phyloP scores from a whole-genome alignment of 2,329 filamentous ascomycete species.

The Sporothrix brasiliensis region DNA sequence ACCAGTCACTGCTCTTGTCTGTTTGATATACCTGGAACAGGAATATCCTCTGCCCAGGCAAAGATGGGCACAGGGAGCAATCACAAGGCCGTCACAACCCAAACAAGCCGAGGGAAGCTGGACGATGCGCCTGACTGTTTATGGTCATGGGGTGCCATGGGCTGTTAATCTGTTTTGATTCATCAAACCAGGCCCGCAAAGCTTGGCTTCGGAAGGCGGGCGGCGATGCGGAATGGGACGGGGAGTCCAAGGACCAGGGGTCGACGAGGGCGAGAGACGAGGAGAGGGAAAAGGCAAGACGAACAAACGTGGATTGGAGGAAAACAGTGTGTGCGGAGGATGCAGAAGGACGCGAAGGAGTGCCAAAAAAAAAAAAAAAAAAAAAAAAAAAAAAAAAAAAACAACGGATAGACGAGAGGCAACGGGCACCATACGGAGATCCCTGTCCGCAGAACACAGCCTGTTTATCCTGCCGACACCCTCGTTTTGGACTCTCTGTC shows the following conservation, averaged over 20 bases:
- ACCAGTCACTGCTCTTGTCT: not conserved
- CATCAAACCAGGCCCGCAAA: not conserved
- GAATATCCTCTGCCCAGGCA: not conserved
- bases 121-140: not conserved
- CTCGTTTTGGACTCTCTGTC: not conserved
- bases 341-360: no score
- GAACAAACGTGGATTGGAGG: not conserved
- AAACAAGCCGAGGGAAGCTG: not conserved
- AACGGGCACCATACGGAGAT: not conserved
- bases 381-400: not conserved
- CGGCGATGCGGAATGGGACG: not conserved
- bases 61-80: not conserved
- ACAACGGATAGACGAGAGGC: not conserved
- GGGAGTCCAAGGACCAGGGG: conserved; percentile 8
- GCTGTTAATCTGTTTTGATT: not conserved
- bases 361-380: not conserved
- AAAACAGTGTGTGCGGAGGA: not conserved
- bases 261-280: not conserved
- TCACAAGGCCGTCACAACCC: not conserved
- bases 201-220: conserved; percentile 12
- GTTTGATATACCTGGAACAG: not conserved
- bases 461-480: not conserved
- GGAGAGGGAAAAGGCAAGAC: not conserved
- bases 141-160: not conserved
- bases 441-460: not conserved